Base-by-base conservation (phyloP, 345 rosid genomes). In the Draba incana region DNA sequence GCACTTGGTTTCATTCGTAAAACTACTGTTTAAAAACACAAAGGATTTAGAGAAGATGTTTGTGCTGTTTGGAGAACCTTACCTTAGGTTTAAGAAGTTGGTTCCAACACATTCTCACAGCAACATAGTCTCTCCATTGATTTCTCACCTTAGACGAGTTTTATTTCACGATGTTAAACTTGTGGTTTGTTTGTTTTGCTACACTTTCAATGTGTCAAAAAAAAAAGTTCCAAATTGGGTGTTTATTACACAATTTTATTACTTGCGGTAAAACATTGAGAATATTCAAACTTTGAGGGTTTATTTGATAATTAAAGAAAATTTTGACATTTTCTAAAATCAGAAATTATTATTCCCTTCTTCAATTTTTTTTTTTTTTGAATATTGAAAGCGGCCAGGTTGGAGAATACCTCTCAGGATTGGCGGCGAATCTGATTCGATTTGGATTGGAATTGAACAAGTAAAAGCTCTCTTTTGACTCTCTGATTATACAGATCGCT, bases 381-480 rank as follows among this genome's bases (percentile, higher is more conserved):
- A 73, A 73, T 50, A 60, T 50, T 11, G 62, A 44, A 62, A 53
- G 54, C 55, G 49, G 61, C 62, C 75, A 70, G 68, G 61, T 70
- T 70, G 61, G 61, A 61, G 62, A 62, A 62, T 35, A 46, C 45
- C 45, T 62, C 44, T 47, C 13, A 35, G 15, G 39, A 35, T 35
- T 51, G 57, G 68, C 25, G 57, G 57, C 70, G 70, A 71, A 71
- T 71, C 76, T 71, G 76, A 39, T 64, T 64, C 78, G 64, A 60
- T 67, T 67, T 61, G n/a, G 62, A 14, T 52, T 60, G 24, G 31
- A 28, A 49, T 49, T 24, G 20, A 57, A 66, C 54, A 73, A 31
- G 35, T 35, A 2, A 3, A 54, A 2, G 30, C 27, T n/a, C 47
- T 57, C 11, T 8, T 41, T 42, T 38, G 33, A 38, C 65, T 57